Conservation (phyloP, 176 grass and related monocot genomes). For the Hordeum marinum region DNA sequence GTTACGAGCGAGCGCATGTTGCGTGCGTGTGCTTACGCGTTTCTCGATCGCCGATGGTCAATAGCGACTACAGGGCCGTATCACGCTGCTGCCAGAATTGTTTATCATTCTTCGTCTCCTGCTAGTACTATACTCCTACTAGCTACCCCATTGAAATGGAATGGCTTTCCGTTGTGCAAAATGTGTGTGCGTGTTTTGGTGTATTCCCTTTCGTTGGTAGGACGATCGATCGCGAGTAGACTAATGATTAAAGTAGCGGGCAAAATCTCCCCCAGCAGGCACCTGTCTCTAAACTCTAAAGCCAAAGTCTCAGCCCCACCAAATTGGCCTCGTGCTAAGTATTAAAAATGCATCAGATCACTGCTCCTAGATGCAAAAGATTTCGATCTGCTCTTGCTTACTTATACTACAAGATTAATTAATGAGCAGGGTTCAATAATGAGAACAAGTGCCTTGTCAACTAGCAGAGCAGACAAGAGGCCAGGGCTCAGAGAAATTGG, state of each 20-base stretch:
- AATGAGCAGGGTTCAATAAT: background rate
- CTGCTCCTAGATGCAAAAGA: background rate
- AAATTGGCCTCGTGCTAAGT: background rate
- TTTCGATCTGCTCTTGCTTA: background rate
- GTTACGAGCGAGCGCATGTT: background rate
- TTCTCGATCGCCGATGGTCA: constrained; percentile 17
- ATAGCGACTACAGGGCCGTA: background rate
- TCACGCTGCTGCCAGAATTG: background rate
- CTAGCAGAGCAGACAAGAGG: background rate
- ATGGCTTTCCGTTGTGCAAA: constrained; percentile 24
- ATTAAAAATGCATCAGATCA: constrained; percentile 23
- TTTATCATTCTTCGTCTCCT: background rate
- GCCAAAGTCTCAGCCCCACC: background rate
- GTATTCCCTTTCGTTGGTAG: background rate
- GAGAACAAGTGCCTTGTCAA: constrained; percentile 32
- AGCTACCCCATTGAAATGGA: background rate
- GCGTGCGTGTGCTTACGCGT: constrained; percentile 17
- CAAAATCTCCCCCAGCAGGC: background rate
- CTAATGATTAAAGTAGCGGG: constrained; percentile 26
- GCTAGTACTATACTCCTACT: no score
- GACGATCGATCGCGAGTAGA: background rate
- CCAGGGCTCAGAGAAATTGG: background rate
- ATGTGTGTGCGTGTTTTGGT: constrained; percentile 5
- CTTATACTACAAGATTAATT: background rate
- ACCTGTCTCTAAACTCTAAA: background rate